Conservation (phyloP, 1,284 basidiomycete species). For the Boletus sp. region DNA sequence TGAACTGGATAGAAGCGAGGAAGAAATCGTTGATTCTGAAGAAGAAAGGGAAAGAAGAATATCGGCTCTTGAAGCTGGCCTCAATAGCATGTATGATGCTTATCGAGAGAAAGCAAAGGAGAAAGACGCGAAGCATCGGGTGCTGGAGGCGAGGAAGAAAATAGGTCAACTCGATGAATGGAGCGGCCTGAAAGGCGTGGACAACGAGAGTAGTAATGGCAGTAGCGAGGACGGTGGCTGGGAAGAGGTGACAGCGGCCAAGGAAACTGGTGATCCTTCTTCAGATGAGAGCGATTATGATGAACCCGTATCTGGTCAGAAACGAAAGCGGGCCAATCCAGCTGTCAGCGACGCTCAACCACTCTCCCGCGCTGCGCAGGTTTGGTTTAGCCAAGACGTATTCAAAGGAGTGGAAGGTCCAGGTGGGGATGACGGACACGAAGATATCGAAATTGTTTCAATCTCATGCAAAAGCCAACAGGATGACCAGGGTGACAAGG, state of each 20-base stretch:
- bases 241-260: conserved; percentile 64
- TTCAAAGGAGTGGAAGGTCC: conserved; percentile 66
- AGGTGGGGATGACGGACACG: conserved; percentile 36
- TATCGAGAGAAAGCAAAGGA: conserved; percentile 83
- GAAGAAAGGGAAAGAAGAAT: conserved; percentile 69
- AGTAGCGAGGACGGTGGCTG: conserved; percentile 67
- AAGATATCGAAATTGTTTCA: conserved; percentile 34
- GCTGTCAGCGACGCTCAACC: conserved; percentile 36
- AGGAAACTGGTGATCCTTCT: conserved; percentile 58
- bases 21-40: conserved; percentile 58
- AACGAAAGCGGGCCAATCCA: conserved; percentile 42
- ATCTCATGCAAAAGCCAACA: conserved; percentile 13
- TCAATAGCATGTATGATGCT: conserved; percentile 86
- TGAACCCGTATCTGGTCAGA: conserved; percentile 36
- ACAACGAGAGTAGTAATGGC: conserved; percentile 45
- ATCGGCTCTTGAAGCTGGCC: conserved; percentile 72
- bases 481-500: conserved; percentile 37
- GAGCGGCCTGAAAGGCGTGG: conserved; percentile 63
- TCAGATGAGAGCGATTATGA: conserved; percentile 53
- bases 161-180: conserved; percentile 74
- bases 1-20: conserved; percentile 42
- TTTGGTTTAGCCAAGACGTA: conserved; percentile 96
- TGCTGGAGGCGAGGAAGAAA: conserved; percentile 76
- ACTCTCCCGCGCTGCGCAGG: conserved; percentile 47
- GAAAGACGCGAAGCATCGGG: conserved; percentile 87